A percentile compares a stretch with the other conserved stretches of the same genome.
These are phyloP conservation scores for Monascus ruber DNA, from an alignment of 2,329 filamentous ascomycete species.

Conservation along the genomic window DNA sequence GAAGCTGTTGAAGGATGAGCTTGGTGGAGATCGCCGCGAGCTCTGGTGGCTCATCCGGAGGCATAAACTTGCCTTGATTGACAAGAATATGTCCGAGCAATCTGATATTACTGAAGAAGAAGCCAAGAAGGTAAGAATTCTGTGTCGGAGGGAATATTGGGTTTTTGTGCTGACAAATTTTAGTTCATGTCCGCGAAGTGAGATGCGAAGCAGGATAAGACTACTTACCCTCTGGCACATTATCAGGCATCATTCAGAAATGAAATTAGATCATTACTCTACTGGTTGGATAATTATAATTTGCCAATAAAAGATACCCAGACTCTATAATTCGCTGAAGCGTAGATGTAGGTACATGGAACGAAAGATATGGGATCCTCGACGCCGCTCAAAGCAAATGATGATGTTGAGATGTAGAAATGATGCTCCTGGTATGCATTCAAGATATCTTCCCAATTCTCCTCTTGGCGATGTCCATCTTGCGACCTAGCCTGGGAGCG, in stretches of 20 bases:
- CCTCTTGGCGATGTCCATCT: constrained; percentile 38
- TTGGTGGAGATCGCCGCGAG: constrained; percentile 67
- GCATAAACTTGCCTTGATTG: constrained; percentile 61
- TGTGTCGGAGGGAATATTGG: background rate
- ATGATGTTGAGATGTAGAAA: no score
- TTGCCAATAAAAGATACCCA: no score
- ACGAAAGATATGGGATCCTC: no score
- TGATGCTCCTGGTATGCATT: background rate
- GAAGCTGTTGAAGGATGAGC: constrained; percentile 54
- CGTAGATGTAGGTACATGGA: no score
- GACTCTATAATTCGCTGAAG: no score
- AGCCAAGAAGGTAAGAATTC: constrained; percentile 43
- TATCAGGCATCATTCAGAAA: no score
- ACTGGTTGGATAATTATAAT: no score
- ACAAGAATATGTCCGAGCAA: constrained; percentile 47
- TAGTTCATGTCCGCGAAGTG: constrained; percentile 8
- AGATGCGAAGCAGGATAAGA: no score
- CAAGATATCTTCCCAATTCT: constrained; percentile 37
- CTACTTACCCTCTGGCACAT: no score
- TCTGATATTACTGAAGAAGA: constrained; percentile 60
- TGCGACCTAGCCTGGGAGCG: constrained; percentile 27
- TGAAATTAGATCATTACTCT: no score
- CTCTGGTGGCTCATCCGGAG: constrained; percentile 68
- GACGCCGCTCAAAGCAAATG: no score
- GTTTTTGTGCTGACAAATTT: constrained; percentile 1